Evolutionary conservation across 2,329 filamentous ascomycete species (phyloP), one percentile per base, ranked within the genome.

Genomic region (Ophiostoma himal-ulmi): DNA sequence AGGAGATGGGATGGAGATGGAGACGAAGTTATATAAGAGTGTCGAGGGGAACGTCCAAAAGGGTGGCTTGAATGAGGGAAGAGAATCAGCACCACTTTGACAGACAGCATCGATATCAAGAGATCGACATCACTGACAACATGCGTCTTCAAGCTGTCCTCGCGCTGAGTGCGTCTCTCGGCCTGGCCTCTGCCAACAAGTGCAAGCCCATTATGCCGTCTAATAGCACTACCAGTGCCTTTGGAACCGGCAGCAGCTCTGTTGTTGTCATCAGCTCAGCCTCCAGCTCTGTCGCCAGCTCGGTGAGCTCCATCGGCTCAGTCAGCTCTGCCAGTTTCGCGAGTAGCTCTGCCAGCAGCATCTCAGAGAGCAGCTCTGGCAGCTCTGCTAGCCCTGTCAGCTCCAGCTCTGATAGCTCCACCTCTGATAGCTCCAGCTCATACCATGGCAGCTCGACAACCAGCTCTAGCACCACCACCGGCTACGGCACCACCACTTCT

Each of bases 61-160:
- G 14, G 14, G 22, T 26, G 5, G 22, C 5, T 17, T 48, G 44
- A 48, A 10, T 13, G n/a, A 26, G n/a, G 3, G 8, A 57, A 11
- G 8, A 26, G 7, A 5, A 13, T 2, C 20, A 57, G n/a, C 52
- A 57, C 52, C 10, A 17, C n/a, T 26, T 57, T 26, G 52, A 57
- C 13, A 57, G 52, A 57, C n/a, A 57, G 22, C n/a, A 57, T 13
- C 52, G 22, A 22, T n/a, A 57, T 10, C 52, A 17, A 48, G 7
- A 26, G 8, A 26, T 57, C 17, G 44, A 48, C 44, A 48, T 10
- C 36, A 26, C n/a, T 14, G 14, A 5, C 41, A 67, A 39, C n/a
- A 70, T 70, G 69, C 69, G 64, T 70, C 44, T 67, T 39, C 69
- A 70, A 11, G 11, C 54, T 36, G n/a, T 70, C 69, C 62, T 70